Evolutionary conservation across 2,329 filamentous ascomycete genomes (phyloP).

Genomic region (Calonectria crousiana): DNA sequence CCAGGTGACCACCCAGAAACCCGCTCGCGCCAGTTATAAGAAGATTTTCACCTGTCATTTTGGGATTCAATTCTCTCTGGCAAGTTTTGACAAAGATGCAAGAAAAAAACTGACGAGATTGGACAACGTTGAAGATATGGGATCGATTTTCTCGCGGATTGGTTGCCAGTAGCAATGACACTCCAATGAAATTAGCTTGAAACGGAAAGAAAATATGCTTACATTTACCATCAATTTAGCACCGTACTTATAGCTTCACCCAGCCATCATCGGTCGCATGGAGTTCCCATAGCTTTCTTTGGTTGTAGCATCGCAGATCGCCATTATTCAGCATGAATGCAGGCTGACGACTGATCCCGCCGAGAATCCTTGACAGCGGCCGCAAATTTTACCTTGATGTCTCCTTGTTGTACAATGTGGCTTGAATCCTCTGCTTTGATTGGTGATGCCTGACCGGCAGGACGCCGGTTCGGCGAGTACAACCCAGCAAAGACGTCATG

Average conservation of each 20-base stretch:
- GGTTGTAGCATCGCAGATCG: neutral
- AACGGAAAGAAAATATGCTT: neutral
- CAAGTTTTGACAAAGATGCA: neutral
- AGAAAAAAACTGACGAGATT: neutral
- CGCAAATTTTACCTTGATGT: neutral
- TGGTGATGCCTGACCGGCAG: neutral
- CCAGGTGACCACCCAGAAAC: constrained; percentile 16
- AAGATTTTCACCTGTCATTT: neutral
- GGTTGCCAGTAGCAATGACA: neutral
- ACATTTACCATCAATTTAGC: neutral
- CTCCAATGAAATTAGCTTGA: neutral
- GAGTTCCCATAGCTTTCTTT: neutral
- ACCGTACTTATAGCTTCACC: neutral
- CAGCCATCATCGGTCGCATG: neutral
- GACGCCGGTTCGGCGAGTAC: neutral
- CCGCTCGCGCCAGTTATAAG: constrained; percentile 25
- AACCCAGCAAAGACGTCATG: neutral
- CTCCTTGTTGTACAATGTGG: neutral
- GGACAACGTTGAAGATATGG: neutral
- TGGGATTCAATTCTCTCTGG: neutral
- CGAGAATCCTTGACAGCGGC: neutral
- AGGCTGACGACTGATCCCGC: neutral
- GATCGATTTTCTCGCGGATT: neutral
- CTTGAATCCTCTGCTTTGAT: neutral
- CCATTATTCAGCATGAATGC: neutral